Base-by-base conservation (phyloP, 805 yeast species). In the Pichia insulana region DNA sequence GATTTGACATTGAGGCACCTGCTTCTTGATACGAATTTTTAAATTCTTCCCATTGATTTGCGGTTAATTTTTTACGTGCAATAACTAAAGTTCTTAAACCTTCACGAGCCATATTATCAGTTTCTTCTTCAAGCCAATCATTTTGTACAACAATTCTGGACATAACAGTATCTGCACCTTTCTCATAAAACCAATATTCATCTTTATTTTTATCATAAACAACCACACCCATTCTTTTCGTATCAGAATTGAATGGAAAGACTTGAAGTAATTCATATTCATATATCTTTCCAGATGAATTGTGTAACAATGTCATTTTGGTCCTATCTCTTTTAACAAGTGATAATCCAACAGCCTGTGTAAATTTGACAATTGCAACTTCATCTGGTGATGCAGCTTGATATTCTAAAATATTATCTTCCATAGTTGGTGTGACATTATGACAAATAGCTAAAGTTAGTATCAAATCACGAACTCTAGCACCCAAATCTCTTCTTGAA, bases 351-450 rank as follows among this genome's bases (percentile, higher is more conserved):
- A 89, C 90, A 2, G 68, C 59, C 49, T 87, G 94, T 1, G 96
- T 85, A 65, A 87, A 92, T 55, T 82, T 82, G 16, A 92, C 97
- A 49, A 92, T 92, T 25, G 99, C 98, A 52, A 92, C 80, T 59
- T 92, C 99, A 67, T 92, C 99, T 0, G 99, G 99, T 0, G 97
- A 89, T 0, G 97, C 97, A 0, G 98, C 98, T 63, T 92, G 99
- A 59, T 89, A 92, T 2, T 87, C 74, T 13, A 80, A 59, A 20
- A 36, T 20, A 22, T 84, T 87, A 49, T 80, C 85, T 44, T 82
- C 92, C 50, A 79, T 74, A 0, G 95, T 79, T 1, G 99, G 99
- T 0, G 98, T 94, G 25, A 92, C 99, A 52, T 88, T 88, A 61
- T 92, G 99, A 61, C 99, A 92, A n/a, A 90, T 67, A 0, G 97